phyloP scores from a whole-genome alignment of 805 yeast genomes.

The Schwanniomyces polymorphus region DNA sequence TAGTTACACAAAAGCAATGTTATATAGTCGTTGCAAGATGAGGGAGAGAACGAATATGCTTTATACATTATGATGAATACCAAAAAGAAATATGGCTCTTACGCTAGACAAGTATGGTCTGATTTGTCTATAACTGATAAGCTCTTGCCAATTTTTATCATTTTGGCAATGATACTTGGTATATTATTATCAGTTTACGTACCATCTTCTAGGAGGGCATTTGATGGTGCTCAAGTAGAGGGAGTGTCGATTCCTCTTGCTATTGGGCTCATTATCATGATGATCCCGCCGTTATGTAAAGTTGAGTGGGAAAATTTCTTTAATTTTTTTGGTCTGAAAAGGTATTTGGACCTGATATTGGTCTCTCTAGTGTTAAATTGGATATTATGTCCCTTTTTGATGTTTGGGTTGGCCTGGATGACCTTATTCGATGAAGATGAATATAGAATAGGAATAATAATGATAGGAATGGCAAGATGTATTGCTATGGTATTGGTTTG shows the following conservation, averaged over 20 bases:
- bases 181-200: slow-evolving; percentile 41
- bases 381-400: slow-evolving; percentile 55
- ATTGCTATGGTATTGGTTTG: slow-evolving; percentile 64
- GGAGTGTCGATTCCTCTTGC: slow-evolving; percentile 48
- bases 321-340: slow-evolving; percentile 8
- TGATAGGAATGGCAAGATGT: slow-evolving; percentile 61
- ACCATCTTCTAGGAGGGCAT: slow-evolving; percentile 34
- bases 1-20: no score
- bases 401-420: slow-evolving; percentile 59
- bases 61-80: no score
- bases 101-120: slow-evolving; percentile 3
- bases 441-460: slow-evolving; percentile 53
- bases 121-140: slow-evolving; percentile 32
- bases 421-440: slow-evolving; percentile 47
- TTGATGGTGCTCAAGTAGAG: slow-evolving; percentile 32
- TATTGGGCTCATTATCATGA: slow-evolving; percentile 53
- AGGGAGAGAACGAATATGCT: no score
- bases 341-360: slow-evolving; percentile 24
- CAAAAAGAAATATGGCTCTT: not conserved
- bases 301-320: slow-evolving; percentile 49
- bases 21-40: no score
- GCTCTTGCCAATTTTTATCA: slow-evolving; percentile 32
- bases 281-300: slow-evolving; percentile 57
- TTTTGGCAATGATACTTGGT: slow-evolving; percentile 38
- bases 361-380: slow-evolving; percentile 51